Evolutionary conservation across 2,329 filamentous ascomycete species (phyloP), one percentile per base, ranked within the genome.

Genomic region (Raffaelea ambrosiae): DNA sequence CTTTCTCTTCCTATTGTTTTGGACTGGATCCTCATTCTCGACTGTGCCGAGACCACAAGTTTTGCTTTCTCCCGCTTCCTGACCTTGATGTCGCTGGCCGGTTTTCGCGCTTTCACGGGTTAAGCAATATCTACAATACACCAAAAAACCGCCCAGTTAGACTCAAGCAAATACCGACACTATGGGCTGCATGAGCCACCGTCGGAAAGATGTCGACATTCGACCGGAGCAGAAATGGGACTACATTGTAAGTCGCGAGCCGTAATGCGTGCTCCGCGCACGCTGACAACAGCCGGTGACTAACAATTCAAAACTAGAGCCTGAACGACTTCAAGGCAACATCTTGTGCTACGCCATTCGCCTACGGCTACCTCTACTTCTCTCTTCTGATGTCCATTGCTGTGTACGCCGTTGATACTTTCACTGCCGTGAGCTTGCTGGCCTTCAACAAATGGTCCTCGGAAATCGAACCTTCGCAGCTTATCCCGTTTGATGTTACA

Each of bases 161-260:
- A 29, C 26, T 13, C 7, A 29, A 13, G 26, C 26, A 29, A 7
- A 29, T 29, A 29, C 18, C 18, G 16, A 16, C 63, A 76, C 60
- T 44, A 88, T 89, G 85, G 74, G 77, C 56, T 86, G 82, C 61
- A 71, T 78, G 57, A 76, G 79, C 54, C 77, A 81, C 56, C 68
- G 75, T 45, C 71, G 72, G 49, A 84, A 85, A 61, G 63, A 72
- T 61, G 76, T 73, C 55, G 74, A 84, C 53, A 76, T 91, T 53
- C 75, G 79, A 53, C 82, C 86, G 51, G 91, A 96, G 66, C 88
- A 93, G 69, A 86, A 89, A 73, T 97, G 91, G 91, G 87, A 90
- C 60, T 95, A 90, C 63, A 90, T 97, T 63, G 86, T 88, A 69
- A 61, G 84, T 51, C 5, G 11, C 14, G 22, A 40, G 20, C 52